A percentile compares a stretch with the other conserved stretches of the same genome.
These are phyloP conservation scores for Phytophthora macrochlamydospora DNA, from an alignment of 352 stramenopile species.

Conservation along the genomic window DNA sequence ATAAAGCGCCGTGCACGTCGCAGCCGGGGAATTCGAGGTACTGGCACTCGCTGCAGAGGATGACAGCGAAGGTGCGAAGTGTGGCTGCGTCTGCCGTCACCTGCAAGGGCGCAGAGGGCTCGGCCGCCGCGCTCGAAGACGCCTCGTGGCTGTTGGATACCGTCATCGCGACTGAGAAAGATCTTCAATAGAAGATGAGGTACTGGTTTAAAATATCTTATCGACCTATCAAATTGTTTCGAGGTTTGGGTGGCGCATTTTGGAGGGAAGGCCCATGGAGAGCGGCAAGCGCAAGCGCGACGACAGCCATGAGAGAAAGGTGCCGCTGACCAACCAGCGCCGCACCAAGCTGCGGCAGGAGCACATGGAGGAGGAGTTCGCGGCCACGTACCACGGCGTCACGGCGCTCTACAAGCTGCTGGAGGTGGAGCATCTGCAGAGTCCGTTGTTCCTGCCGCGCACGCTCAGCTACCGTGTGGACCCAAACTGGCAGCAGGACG, in stretches of 20 bases:
- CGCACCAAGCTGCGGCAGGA: slow-evolving; percentile 65
- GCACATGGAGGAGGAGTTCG: slow-evolving; percentile 83
- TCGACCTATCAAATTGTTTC: slow-evolving; percentile 9
- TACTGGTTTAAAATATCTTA: not conserved
- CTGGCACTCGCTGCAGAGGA: slow-evolving; percentile 81
- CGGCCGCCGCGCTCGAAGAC: slow-evolving; percentile 2
- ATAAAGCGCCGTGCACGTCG: slow-evolving; percentile 84
- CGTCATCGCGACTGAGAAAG: slow-evolving; percentile 44
- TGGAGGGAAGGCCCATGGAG: slow-evolving; percentile 21
- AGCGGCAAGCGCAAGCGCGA: slow-evolving; percentile 75
- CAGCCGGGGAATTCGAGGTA: slow-evolving; percentile 90
- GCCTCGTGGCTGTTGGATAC: slow-evolving; percentile 46
- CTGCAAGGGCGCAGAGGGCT: not conserved
- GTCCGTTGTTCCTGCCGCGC: slow-evolving; percentile 76
- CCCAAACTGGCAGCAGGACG: slow-evolving; percentile 27
- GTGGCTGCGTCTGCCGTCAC: slow-evolving; percentile 8
- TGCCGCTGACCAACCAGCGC: slow-evolving; percentile 36
- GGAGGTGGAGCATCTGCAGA: slow-evolving; percentile 72
- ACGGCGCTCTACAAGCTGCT: slow-evolving; percentile 87
- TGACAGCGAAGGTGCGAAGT: slow-evolving; percentile 79
- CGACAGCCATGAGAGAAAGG: slow-evolving; percentile 46
- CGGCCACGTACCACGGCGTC: slow-evolving; percentile 73
- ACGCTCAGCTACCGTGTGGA: slow-evolving; percentile 79
- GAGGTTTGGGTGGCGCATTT: slow-evolving; percentile 27
- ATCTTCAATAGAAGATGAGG: slow-evolving; percentile 1